Percentiles rank a stretch among this genome's conserved stretches.
Conservation (phyloP, 2,329 filamentous ascomycete genomes). For the Trichoderma aggressivum region DNA sequence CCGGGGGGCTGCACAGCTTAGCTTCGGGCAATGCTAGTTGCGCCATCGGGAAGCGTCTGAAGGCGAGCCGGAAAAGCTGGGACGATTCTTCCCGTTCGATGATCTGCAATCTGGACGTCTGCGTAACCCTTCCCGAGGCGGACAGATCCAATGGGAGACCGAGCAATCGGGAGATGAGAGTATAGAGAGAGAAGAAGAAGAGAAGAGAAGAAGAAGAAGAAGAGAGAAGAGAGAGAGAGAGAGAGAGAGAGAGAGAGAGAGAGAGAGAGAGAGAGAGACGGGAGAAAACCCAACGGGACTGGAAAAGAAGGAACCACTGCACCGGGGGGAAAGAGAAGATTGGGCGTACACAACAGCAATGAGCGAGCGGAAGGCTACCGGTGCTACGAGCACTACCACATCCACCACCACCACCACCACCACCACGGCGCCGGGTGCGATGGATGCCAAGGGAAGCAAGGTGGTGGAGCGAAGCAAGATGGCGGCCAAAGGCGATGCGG, state of each 20-base stretch:
- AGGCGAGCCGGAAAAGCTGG: not conserved
- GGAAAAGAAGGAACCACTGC: not conserved
- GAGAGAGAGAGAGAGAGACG: not conserved
- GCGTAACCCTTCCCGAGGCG: conserved; percentile 16
- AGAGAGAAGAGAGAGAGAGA: not conserved
- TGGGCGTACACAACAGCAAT: conserved; percentile 25
- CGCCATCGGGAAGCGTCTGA: conserved; percentile 5
- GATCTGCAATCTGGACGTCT: conserved; percentile 13
- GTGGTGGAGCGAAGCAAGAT: conserved; percentile 25
- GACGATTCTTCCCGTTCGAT: not conserved
- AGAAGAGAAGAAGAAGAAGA: no score
- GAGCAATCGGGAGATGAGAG: conserved; percentile 6
- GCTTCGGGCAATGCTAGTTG: conserved; percentile 10
- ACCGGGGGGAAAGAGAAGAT: not conserved
- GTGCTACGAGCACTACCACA: conserved; percentile 15
- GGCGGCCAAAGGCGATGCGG: conserved; percentile 30
- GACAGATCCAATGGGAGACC: conserved; percentile 19
- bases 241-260: no score
- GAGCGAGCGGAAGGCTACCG: conserved; percentile 34
- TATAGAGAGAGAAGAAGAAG: no score
- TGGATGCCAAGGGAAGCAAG: conserved; percentile 33
- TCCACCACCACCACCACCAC: conserved; percentile 13
- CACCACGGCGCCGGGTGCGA: conserved; percentile 17
- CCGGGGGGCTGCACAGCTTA: conserved; percentile 3
- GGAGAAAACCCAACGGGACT: not conserved